Evolutionary conservation across 495 filamentous ascomycete genomes (phyloP), one percentile per base, ranked within the genome.

Genomic region (Paragyromitra xinjiangensis): DNA sequence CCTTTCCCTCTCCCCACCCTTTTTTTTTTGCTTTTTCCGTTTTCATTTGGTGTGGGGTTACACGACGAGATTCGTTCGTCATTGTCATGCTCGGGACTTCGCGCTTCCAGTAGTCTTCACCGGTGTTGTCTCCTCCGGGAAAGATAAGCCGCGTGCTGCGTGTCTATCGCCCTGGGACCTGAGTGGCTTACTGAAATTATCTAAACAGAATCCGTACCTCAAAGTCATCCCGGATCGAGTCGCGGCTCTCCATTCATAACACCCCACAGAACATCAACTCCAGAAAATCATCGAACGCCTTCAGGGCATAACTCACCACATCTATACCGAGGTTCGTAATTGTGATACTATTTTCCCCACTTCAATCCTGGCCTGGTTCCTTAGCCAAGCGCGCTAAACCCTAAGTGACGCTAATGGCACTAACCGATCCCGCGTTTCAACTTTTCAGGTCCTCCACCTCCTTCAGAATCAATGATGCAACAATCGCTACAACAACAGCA

Each of bases 121-220:
- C 74, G 69, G 69, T n/a, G 34, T 55, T 59, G 59, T 39, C 77
- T 67, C 39, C 42, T 55, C 68, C 64, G 44, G 74, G 77, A 78
- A 78, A 59, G 66, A 78, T 67, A 70, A 79, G 56, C 74, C 73
- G 75, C 62, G 73, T 78, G 59, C 63, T 78, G 76, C 53, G 64
- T 70, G 71, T 69, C 59, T 72, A 59, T 71, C 56, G 69, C 69
- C 63, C 61, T 37, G 73, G 73, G 65, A 71, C 62, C 69, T 73
- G 63, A 67, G 69, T 81, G 77, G 74, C 80, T 81, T 63, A 73
- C 73, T 65, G 44, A 71, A 29, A 69, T 63, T 65, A 66, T 59
- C 51, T 64, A 55, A 65, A 80, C 70, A 82, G 80, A 82, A 64
- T 81, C 80, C 34, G 66, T 81, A 71, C 79, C 80, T 64, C 79